Evolutionary conservation across 495 filamentous ascomycete genomes (phyloP).

Genomic region (Echria macrotheca): DNA sequence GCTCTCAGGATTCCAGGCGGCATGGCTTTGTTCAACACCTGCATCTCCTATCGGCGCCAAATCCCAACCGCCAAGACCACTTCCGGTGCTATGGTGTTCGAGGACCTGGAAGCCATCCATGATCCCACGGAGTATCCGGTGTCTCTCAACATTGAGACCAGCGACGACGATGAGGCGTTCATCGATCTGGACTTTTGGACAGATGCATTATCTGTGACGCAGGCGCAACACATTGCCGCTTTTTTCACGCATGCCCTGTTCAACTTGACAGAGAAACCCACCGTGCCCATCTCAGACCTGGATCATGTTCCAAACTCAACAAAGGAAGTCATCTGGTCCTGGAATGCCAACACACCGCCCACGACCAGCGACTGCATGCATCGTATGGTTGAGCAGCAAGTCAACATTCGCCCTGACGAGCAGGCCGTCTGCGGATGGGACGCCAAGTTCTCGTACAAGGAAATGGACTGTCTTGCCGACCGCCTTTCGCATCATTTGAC

Average conservation of each 20-base stretch:
- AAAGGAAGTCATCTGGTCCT: constrained; percentile 16
- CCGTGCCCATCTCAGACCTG: constrained; percentile 14
- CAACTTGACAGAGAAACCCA: constrained; percentile 35
- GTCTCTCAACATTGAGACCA: constrained; percentile 50
- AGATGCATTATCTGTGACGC: constrained; percentile 26
- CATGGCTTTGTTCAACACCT: constrained; percentile 30
- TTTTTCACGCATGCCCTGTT: constrained; percentile 43
- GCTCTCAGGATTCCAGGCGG: constrained; percentile 24
- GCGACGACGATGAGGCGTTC: constrained; percentile 33
- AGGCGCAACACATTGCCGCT: constrained; percentile 48
- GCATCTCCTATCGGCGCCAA: constrained; percentile 26
- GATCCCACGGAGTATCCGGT: constrained; percentile 54
- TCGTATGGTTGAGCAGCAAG: constrained; percentile 18
- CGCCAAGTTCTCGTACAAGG: constrained; percentile 46
- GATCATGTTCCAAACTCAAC: constrained; percentile 9
- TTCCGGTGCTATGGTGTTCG: background rate
- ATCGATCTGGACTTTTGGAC: constrained; percentile 58
- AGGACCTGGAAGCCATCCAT: constrained; percentile 33
- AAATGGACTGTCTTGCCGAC: constrained; percentile 35
- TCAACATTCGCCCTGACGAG: constrained; percentile 23
- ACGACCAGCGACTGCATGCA: constrained; percentile 14
- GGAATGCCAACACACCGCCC: constrained; percentile 21
- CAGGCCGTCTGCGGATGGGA: constrained; percentile 40
- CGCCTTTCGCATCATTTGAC: constrained; percentile 37
- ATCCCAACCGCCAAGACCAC: background rate